A percentile compares a stretch with the other conserved stretches of the same genome.
These are phyloP conservation scores for Pichia sp. DNA, from an alignment of 1,139 yeast species.

Conservation along the genomic window DNA sequence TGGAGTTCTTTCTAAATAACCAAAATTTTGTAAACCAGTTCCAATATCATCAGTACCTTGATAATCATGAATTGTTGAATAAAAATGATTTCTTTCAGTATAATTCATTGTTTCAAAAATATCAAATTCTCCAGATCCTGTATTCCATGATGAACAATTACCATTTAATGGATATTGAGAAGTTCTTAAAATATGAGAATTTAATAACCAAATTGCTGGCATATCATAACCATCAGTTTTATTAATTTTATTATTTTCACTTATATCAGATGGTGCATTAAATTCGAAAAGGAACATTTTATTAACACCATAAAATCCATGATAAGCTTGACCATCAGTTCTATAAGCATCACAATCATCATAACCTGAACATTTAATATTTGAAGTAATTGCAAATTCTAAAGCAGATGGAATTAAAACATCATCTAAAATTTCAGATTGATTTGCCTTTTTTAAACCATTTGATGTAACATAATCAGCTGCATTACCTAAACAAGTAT, in stretches of 20 bases:
- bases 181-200: slow-evolving; percentile 75
- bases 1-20: slow-evolving; percentile 47
- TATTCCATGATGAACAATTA: slow-evolving; percentile 68
- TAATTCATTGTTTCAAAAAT: slow-evolving; percentile 59
- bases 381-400: slow-evolving; percentile 59
- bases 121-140: slow-evolving; percentile 81
- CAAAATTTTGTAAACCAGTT: slow-evolving; percentile 52
- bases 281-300: slow-evolving; percentile 73
- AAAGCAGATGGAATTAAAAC: slow-evolving; percentile 46
- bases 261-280: slow-evolving; percentile 43
- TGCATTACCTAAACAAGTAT: slow-evolving; percentile 61
- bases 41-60: slow-evolving; percentile 61
- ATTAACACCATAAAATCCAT: slow-evolving; percentile 59
- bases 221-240: slow-evolving; percentile 45
- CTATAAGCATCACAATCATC: slow-evolving; percentile 69
- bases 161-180: slow-evolving; percentile 60
- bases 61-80: slow-evolving; percentile 64
- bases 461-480: slow-evolving; percentile 44
- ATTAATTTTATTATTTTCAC: slow-evolving; percentile 31
- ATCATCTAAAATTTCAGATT: slow-evolving; percentile 46
- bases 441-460: slow-evolving; percentile 38
- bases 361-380: slow-evolving; percentile 44
- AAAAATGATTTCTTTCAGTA: slow-evolving; percentile 50
- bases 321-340: slow-evolving; percentile 64
- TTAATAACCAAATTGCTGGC: slow-evolving; percentile 78